Base-by-base conservation (phyloP, 2,329 filamentous ascomycete species). In the Fusarium concolor region DNA sequence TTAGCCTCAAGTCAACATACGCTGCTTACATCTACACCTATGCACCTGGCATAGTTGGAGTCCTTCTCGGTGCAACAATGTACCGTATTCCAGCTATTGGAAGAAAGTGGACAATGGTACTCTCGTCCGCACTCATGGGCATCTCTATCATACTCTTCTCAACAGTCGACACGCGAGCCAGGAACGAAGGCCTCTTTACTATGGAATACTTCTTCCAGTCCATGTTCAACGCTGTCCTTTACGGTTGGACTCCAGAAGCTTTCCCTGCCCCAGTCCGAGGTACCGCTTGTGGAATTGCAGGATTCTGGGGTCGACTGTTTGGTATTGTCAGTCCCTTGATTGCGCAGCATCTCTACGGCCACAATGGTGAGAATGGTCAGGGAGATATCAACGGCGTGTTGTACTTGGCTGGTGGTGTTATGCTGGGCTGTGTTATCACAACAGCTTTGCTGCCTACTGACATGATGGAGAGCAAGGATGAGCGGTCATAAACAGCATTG, bases 221-320 rank as follows among this genome's bases (percentile, higher is more conserved):
- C 54, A 79, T 79, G 70, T 78, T 76, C 56, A 77, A 74, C 14
- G 75, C 65, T 10, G 76, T 77, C 0, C 56, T 78, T 42, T 84
- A 82, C 53, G 82, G 80, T 0, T 84, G 80, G 75, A 88, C 86
- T 0, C 86, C 86, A 0, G 85, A 89, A 67, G 84, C 85, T 1
- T 88, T 89, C 75, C 85, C 85, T 0, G 84, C 83, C 4, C 83
- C 85, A 0, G 79, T 85, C 43, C 79, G 86, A 1, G 86, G 85
- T 4, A 87, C 85, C 0, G 87, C 87, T 0, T 85, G 83, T 67
- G 87, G 87, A 0, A 63, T 88, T 14, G 85, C 86, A 3, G 85
- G 84, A 61, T 89, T 87, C 70, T 88, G 85, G 85, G 87, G 87
- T 2, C 75, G 87, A 3, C 54, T 89, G 24, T 87, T 87, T 66